Conservation (phyloP, 345 rosid species). For the Corchorus olitorius region DNA sequence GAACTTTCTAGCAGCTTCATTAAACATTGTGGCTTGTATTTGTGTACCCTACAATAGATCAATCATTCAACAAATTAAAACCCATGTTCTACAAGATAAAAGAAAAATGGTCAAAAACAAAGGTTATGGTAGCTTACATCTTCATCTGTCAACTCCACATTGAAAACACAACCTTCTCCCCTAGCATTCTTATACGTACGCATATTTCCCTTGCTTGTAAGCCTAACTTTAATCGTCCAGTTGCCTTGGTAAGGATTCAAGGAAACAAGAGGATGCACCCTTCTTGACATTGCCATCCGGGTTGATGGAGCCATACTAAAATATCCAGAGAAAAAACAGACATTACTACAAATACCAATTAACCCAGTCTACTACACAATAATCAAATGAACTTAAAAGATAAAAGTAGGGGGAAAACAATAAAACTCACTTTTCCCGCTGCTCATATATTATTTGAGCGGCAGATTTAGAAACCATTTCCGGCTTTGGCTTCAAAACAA, state of each 20-base stretch:
- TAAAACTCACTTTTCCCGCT: conserved; percentile 62
- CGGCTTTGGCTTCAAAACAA: conserved; percentile 71
- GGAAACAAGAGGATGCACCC: conserved; percentile 91
- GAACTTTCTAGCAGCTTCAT: conserved; percentile 86
- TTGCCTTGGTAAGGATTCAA: conserved; percentile 95
- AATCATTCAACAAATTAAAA: not conserved
- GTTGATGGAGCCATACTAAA: conserved; percentile 82
- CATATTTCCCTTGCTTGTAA: conserved; percentile 85
- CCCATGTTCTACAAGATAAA: not conserved
- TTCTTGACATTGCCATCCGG: conserved; percentile 83
- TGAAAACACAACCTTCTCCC: conserved; percentile 96
- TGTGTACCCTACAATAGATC: conserved; percentile 69
- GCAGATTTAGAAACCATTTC: conserved; percentile 70
- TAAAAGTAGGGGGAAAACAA: too few species aligned
- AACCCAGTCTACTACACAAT: too few species aligned
- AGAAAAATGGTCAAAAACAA: not conserved
- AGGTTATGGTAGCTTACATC: conserved; percentile 55
- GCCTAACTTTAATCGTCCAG: conserved; percentile 92
- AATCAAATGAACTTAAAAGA: conserved; percentile 4
- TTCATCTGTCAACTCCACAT: conserved; percentile 91
- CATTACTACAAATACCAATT: not conserved
- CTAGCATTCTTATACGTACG: conserved; percentile 82
- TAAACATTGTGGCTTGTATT: conserved; percentile 96
- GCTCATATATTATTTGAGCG: conserved; percentile 77
- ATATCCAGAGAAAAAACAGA: not conserved